Percentiles rank a stretch among this genome's conserved stretches.
Evolutionary conservation across 768 basidiomycete species (phyloP).

Genomic region (Infundibulicybe gibba): DNA sequence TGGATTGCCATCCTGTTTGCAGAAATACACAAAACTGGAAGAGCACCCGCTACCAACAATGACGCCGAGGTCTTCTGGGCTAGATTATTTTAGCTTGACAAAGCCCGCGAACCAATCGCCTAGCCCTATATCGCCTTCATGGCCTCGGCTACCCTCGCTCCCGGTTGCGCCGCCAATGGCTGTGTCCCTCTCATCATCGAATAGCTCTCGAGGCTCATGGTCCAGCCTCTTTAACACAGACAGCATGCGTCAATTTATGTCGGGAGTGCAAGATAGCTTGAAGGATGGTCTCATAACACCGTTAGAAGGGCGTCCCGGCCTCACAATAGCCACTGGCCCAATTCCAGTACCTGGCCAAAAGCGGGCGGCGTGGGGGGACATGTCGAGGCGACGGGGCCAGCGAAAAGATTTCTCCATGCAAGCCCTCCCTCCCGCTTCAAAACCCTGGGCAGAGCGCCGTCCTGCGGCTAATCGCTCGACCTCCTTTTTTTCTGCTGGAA

Average conservation of each 20-base stretch:
- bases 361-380: constrained; percentile 18
- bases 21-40: constrained; percentile 5
- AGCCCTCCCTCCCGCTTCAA: constrained; percentile 9
- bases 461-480: constrained; percentile 29
- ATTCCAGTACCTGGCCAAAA: constrained; percentile 5
- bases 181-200: constrained; percentile 46
- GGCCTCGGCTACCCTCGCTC: constrained; percentile 49
- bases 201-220: constrained; percentile 77
- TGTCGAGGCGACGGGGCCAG: constrained; percentile 1
- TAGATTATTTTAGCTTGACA: constrained; percentile 61
- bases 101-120: constrained; percentile 30
- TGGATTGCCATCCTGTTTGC: constrained; percentile 14
- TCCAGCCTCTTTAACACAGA: constrained; percentile 71
- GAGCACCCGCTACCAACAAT: constrained; percentile 1
- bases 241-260: constrained; percentile 67
- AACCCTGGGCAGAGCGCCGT: constrained; percentile 6
- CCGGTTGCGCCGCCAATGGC: constrained; percentile 33
- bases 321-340: constrained; percentile 11
- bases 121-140: constrained; percentile 40
- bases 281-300: constrained; percentile 43
- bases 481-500: constrained; percentile 39
- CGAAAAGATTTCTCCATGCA: constrained; percentile 24
- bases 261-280: constrained; percentile 51
- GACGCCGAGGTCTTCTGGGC: constrained; percentile 20
- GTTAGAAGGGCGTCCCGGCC: constrained; percentile 33